Base-by-base conservation (phyloP, 495 filamentous ascomycete genomes). In the Aspergillus hancockii region DNA sequence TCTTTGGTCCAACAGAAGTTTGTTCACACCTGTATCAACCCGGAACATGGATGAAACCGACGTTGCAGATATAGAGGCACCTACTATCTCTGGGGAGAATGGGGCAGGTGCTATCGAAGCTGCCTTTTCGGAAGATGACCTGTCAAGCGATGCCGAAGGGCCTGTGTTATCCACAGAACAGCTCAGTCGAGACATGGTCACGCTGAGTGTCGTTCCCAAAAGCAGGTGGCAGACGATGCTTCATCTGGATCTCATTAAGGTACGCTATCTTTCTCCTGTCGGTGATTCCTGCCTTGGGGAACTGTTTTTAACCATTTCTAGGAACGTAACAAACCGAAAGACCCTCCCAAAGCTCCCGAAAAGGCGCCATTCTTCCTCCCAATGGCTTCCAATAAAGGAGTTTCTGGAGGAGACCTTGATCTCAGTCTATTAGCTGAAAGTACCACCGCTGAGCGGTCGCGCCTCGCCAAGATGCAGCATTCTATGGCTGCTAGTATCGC, bases 301-400 rank as follows among this genome's bases (percentile, higher is more conserved):
- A 40, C 31, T 32, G 25, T 61, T 52, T 50, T 58, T 70, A 57
- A 70, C 54, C 21, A 19, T 22, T 45, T 32, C 6, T 51, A 83
- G 77, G 77, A 89, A 74, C 91, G 94, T 54, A 99, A 99, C 75
- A 97, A 93, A 73, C 95, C 94, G 7, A 93, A 85, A 63, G 90
- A 96, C 73, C 82, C 92, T 0, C 92, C 92, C 25, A 96, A 98
- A 77, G 81, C 85, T 3, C 94, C 95, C 4, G 89, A 96, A 68
- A 97, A 94, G 67, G 92, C 94, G 0, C 94, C 94, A 1, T 99
- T 99, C 76, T 99, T 98, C 78, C 79, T 99, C 14, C 90, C 92
- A 12, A 88, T 90, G 1, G 38, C 49, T 40, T 50, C 53, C 8
- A 60, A 59, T 30, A 53, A 57, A 21, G 23, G 57, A 60, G 8